Conservation (phyloP, 345 rosid genomes). For the Syzygium aromaticum region DNA sequence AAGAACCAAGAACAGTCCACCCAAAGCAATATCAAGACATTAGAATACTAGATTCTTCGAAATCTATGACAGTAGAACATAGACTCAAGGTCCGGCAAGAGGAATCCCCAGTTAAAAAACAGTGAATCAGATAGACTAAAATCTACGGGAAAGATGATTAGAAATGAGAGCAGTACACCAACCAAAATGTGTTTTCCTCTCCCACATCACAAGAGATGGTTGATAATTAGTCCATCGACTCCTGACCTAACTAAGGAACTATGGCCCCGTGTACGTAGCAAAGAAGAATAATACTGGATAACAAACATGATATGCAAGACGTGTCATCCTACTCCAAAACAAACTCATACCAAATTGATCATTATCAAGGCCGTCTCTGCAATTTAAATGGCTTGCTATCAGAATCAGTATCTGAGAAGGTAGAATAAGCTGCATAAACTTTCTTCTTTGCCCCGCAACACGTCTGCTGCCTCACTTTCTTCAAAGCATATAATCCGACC, state of each 20-base stretch:
- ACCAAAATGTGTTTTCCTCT: neutral
- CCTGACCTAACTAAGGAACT: neutral
- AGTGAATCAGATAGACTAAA: neutral
- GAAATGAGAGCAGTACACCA: neutral
- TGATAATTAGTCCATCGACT: neutral
- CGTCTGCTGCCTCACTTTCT: conserved; percentile 9
- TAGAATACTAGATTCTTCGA: neutral
- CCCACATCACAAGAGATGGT: neutral
- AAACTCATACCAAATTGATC: neutral
- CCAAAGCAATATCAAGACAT: neutral
- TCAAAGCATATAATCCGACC: conserved; percentile 34
- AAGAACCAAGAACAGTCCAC: neutral
- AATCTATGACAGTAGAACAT: neutral
- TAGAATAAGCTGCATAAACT: conserved; percentile 46
- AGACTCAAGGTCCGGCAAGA: neutral
- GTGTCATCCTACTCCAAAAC: neutral
- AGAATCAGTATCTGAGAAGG: conserved; percentile 63
- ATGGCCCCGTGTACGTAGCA: neutral
- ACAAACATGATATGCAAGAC: neutral
- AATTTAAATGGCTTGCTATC: conserved; percentile 11
- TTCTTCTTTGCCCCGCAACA: conserved; percentile 23
- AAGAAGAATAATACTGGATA: neutral
- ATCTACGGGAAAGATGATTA: neutral
- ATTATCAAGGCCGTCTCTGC: neutral
- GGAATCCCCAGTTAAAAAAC: neutral